Evolutionary conservation across 768 basidiomycete species (phyloP).

Genomic region (Gymnopilus dilepis): DNA sequence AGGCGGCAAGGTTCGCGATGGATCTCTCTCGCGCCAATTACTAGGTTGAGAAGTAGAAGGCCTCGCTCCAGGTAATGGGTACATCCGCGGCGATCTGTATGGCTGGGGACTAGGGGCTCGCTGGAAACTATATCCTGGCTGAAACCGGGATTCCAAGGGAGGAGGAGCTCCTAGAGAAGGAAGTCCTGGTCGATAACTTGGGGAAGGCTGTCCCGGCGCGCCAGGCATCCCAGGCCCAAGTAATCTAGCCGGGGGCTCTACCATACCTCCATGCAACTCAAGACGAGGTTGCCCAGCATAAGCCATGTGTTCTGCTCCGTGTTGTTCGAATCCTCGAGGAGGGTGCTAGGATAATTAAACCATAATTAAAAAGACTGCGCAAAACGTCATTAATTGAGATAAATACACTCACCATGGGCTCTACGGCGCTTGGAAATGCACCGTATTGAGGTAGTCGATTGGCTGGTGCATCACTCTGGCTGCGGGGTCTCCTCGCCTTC

Average conservation of each 20-base stretch:
- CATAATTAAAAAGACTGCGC: constrained; percentile 17
- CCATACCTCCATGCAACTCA: constrained; percentile 34
- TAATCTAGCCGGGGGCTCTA: constrained; percentile 44
- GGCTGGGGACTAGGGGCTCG: constrained; percentile 24
- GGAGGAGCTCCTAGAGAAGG: constrained; percentile 27
- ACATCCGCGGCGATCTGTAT: constrained; percentile 29
- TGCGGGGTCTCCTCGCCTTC: constrained; percentile 80
- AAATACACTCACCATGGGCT: constrained; percentile 30
- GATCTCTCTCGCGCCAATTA: constrained; percentile 31
- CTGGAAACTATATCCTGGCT: constrained; percentile 20
- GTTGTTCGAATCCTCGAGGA: constrained; percentile 27
- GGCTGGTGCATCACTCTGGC: constrained; percentile 57
- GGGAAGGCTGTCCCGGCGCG: constrained; percentile 27
- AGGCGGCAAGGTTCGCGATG: constrained; percentile 38
- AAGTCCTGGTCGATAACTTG: constrained; percentile 24
- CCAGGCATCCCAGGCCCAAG: constrained; percentile 64
- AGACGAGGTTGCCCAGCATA: constrained; percentile 25
- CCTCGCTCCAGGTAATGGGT: constrained; percentile 24
- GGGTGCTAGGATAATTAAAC: constrained; percentile 17
- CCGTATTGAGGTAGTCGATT: constrained; percentile 66
- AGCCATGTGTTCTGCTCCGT: constrained; percentile 17
- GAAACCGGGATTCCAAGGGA: constrained; percentile 27
- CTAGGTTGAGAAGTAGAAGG: constrained; percentile 33
- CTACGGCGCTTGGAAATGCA: constrained; percentile 56
- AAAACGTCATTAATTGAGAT: constrained; percentile 10